phyloP scores from a whole-genome alignment of 192 early-diverging fungal species.

The Backusella circina region DNA sequence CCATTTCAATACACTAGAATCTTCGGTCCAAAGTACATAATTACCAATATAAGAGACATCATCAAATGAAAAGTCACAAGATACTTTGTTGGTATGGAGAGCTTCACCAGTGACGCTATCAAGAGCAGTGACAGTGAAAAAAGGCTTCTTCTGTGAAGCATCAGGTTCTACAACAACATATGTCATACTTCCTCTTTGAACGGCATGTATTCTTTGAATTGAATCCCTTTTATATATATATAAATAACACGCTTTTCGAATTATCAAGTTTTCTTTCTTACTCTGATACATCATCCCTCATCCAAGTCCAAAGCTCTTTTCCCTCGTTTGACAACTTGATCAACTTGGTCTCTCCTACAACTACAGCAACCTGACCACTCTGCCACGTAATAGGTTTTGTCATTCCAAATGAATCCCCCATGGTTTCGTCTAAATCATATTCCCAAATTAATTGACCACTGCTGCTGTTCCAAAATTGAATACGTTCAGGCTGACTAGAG shows the following conservation, averaged over 20 bases:
- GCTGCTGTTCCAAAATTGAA: slow-evolving; percentile 32
- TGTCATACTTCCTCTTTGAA: not conserved
- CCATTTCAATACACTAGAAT: slow-evolving; percentile 32
- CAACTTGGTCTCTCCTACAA: not conserved
- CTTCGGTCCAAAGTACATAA: slow-evolving; percentile 48
- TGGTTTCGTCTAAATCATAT: not conserved
- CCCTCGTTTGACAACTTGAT: slow-evolving; percentile 14
- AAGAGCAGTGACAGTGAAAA: not conserved
- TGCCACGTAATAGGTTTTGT: not conserved
- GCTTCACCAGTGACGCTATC: not conserved
- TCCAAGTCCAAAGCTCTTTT: slow-evolving; percentile 16
- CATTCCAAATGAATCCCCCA: not conserved
- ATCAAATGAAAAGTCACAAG: slow-evolving; percentile 34
- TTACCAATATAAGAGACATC: slow-evolving; percentile 39
- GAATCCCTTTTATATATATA: not conserved
- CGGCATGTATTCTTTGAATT: not conserved
- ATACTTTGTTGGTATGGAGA: slow-evolving; percentile 36
- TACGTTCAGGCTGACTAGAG: slow-evolving; percentile 14
- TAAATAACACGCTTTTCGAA: not conserved
- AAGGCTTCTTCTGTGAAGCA: slow-evolving; percentile 6
- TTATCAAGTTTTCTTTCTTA: not conserved
- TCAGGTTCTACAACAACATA: slow-evolving; percentile 33
- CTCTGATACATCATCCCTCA: not conserved
- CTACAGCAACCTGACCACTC: slow-evolving; percentile 7
- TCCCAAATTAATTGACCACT: slow-evolving; percentile 37